These are phyloP conservation scores for Phytophthora citrophthora DNA, from an alignment of 352 stramenopile species.

Conservation along the genomic window DNA sequence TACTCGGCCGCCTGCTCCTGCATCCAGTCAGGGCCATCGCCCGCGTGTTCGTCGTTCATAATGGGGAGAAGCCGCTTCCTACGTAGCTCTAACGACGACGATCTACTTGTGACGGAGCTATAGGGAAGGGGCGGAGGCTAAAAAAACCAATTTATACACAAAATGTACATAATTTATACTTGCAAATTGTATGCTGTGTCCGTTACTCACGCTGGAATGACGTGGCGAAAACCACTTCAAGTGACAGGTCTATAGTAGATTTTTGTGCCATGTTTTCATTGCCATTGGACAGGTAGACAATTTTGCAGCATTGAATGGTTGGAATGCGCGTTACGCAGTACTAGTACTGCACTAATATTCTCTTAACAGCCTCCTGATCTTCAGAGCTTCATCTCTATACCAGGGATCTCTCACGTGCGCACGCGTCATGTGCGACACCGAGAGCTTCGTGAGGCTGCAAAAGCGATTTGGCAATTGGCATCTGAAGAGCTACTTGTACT, in stretches of 20 bases:
- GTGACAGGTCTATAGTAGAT: not conserved
- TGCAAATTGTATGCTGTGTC: conserved; percentile 13
- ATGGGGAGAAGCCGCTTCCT: not conserved
- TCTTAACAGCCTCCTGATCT: conserved; percentile 6
- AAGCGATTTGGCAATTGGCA: conserved; percentile 3
- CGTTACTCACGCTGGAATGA: conserved; percentile 33
- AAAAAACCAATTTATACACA: conserved; percentile 23
- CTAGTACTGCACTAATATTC: not conserved
- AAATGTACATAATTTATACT: conserved; percentile 25
- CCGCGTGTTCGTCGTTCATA: conserved; percentile 42
- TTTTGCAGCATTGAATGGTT: not conserved
- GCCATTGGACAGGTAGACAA: too few species aligned
- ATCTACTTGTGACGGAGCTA: conserved; percentile 38
- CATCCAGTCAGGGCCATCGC: conserved; percentile 64
- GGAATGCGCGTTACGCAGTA: not conserved
- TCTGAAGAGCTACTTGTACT: not conserved
- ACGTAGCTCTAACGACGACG: not conserved
- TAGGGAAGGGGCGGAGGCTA: conserved; percentile 15
- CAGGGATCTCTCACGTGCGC: not conserved
- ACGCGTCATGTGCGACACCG: conserved; percentile 3
- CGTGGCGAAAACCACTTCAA: conserved; percentile 30
- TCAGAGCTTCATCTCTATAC: conserved; percentile 5
- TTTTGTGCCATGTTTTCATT: not conserved
- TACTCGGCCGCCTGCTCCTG: conserved; percentile 89
- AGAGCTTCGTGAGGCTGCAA: conserved; percentile 3